Evolutionary conservation across 2,329 filamentous ascomycete species (phyloP), one percentile per base, ranked within the genome.

Genomic region (Myriosclerotinia curreyana): DNA sequence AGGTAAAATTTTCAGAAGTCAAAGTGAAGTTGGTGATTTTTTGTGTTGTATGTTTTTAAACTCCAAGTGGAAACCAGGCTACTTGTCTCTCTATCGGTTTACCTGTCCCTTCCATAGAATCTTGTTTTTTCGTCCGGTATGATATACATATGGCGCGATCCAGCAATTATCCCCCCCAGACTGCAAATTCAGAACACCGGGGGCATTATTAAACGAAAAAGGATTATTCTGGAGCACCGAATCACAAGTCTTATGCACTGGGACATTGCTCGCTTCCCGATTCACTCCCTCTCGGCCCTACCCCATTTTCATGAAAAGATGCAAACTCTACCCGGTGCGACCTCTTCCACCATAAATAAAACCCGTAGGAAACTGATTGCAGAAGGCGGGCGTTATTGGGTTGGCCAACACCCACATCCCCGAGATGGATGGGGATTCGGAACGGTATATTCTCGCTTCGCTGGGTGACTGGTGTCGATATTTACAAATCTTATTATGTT

Each of bases 1-100:
- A 48, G 28, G 22, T 20, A 40, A 25, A 58, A 2, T 6, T n/a
- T 46, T 12, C 42, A 36, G 14, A 36, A 34, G 14, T 48, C n/a
- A 48, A 25, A 48, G 55, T 48, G 42, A 58, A 25, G 42, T 58
- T 5, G 6, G 31, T 12, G 8, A 36, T 17, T 11, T 25, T 4
- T 36, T 8, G 40, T 17, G 20, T 34, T 34, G 20, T 17, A 31
- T 46, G 42, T 34, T 20, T 36, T 44, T 11, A 34, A 31, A n/a
- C 25, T 34, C 54, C 40, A 17, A 58, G 55, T 58, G 55, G 55
- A 58, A 36, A 31, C 52, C 22, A 3, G 20, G 2, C 53, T 31
- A 42, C 8, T 17, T 48, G 20, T 5, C 6, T 14, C 46, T 15
- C 46, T 49, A 11, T 49, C 46, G 12, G 5, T 36, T 58, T 14